Conservation (phyloP, 768 basidiomycete genomes). For the Gyrodon lividus region DNA sequence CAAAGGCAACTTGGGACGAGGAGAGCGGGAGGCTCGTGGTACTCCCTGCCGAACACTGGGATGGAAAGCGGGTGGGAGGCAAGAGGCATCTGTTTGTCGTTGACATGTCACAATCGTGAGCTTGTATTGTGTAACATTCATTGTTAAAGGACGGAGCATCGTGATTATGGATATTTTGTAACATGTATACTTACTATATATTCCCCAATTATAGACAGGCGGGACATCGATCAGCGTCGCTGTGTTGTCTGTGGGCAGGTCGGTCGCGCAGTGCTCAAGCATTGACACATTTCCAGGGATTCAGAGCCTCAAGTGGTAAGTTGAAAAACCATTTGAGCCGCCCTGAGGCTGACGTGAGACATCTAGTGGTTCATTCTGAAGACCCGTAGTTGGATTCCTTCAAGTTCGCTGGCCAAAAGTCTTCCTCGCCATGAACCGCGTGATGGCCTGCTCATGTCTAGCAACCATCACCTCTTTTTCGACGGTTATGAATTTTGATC, state of each 20-base stretch:
- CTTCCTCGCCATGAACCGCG: constrained; percentile 10
- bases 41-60: neutral
- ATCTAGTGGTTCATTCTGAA: neutral
- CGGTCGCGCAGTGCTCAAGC: constrained; percentile 8
- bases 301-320: constrained; percentile 6
- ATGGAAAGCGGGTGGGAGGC: neutral
- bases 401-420: constrained; percentile 3
- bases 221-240: too few relatives aligned
- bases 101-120: neutral
- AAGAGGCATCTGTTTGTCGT: neutral
- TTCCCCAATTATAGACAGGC: too few relatives aligned
- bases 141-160: neutral
- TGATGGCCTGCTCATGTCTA: constrained; percentile 12
- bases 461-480: constrained; percentile 2
- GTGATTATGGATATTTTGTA: neutral
- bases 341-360: neutral
- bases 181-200: too few relatives aligned
- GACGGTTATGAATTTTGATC: constrained; percentile 12
- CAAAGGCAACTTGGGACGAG: constrained; percentile 13
- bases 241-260: constrained; percentile 13
- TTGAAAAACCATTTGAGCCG: constrained; percentile 7
- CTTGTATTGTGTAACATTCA: too few relatives aligned
- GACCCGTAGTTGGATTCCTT: neutral
- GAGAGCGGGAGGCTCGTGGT: constrained; percentile 13
- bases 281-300: constrained; percentile 6